phyloP scores from a whole-genome alignment of 2,329 filamentous ascomycete genomes.

The Diaporthe vaccinii region DNA sequence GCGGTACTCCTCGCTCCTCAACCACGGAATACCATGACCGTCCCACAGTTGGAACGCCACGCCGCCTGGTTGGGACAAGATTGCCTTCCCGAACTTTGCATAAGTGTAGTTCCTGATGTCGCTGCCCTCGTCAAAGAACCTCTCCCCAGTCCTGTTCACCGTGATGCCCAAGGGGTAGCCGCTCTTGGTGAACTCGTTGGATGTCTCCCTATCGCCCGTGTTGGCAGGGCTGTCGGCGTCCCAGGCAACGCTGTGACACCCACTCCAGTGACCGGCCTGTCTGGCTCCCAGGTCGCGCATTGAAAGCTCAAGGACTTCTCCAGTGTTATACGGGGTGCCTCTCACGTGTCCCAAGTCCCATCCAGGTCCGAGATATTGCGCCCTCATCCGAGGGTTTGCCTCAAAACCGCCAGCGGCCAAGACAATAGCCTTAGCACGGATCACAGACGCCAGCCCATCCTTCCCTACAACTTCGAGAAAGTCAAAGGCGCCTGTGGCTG shows the following conservation, averaged over 20 bases:
- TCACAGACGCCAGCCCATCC: constrained; percentile 44
- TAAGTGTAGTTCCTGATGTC: constrained; percentile 78
- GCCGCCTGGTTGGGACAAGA: constrained; percentile 69
- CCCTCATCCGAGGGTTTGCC: constrained; percentile 68
- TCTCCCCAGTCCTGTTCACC: constrained; percentile 69
- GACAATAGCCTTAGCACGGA: constrained; percentile 59
- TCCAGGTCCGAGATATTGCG: constrained; percentile 65
- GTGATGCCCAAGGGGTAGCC: constrained; percentile 77
- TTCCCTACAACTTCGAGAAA: constrained; percentile 49
- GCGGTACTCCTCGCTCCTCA: constrained; percentile 73
- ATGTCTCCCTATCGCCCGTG: constrained; percentile 68
- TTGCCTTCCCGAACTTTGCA: constrained; percentile 73
- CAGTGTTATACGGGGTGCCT: constrained; percentile 75
- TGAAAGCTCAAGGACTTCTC: constrained; percentile 68
- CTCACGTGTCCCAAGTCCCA: constrained; percentile 75
- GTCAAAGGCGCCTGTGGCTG: constrained; percentile 47
- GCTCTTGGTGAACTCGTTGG: constrained; percentile 78
- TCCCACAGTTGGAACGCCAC: constrained; percentile 78
- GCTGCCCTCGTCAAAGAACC: constrained; percentile 77
- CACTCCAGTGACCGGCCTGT: constrained; percentile 70
- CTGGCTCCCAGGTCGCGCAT: constrained; percentile 64
- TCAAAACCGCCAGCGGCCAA: constrained; percentile 76
- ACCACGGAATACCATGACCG: constrained; percentile 61
- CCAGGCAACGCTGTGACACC: constrained; percentile 76
- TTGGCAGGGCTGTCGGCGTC: constrained; percentile 71